Conservation (phyloP, 1,284 basidiomycete species). For the Cryptococcus depauperatus region DNA sequence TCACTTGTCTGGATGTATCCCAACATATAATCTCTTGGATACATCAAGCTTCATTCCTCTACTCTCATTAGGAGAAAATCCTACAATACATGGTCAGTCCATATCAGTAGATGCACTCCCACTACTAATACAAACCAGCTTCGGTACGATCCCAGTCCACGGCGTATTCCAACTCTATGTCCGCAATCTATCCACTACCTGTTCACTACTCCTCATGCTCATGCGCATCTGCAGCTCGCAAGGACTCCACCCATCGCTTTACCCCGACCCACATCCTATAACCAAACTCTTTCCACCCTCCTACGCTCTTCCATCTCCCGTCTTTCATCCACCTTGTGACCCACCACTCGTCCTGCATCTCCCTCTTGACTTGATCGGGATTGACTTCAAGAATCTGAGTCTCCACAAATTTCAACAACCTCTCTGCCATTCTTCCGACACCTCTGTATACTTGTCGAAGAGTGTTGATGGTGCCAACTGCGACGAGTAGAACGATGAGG, state of each 20-base stretch:
- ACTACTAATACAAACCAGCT: no score
- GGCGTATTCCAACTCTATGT: no score
- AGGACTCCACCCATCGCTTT: neutral
- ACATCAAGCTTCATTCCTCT: no score
- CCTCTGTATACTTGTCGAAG: conserved; percentile 27
- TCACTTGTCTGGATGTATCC: no score
- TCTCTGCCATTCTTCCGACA: conserved; percentile 17
- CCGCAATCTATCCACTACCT: no score
- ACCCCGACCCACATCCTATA: conserved; percentile 10
- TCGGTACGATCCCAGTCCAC: no score
- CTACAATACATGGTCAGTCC: no score
- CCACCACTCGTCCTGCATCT: conserved; percentile 3
- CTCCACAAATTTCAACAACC: conserved; percentile 32
- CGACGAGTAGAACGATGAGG: conserved; percentile 29
- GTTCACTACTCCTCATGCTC: neutral
- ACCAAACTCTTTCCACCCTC: conserved; percentile 22
- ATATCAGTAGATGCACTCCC: no score
- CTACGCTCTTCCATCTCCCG: conserved; percentile 13
- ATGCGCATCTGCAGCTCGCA: neutral
- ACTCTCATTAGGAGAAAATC: no score
- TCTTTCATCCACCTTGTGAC: conserved; percentile 19
- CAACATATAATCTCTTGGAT: no score
- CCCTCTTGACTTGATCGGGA: conserved; percentile 19
- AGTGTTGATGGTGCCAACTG: conserved; percentile 35
- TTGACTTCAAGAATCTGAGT: conserved; percentile 39